Percentiles rank a stretch among this genome's conserved stretches.
These are phyloP conservation scores for Santalum album DNA, from an alignment of 164 flowering plant genomes.

Conservation along the genomic window DNA sequence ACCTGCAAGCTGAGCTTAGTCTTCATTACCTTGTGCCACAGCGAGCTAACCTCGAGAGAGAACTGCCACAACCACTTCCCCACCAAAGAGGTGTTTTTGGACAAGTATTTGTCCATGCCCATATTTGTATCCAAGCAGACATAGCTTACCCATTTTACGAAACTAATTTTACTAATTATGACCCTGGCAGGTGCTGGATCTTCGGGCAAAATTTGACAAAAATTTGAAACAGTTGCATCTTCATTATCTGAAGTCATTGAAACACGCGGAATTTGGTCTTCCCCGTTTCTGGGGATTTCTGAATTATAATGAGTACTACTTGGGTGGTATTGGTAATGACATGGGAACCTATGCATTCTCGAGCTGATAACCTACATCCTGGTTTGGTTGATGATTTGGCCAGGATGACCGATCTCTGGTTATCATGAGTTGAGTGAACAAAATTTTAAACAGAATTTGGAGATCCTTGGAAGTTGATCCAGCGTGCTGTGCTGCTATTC, in stretches of 20 bases:
- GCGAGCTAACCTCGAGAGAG: no score
- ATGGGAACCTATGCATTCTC: slow-evolving; percentile 6
- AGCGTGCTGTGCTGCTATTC: no score
- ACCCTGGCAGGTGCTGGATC: slow-evolving; percentile 45
- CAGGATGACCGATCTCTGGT: background rate
- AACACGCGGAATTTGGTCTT: slow-evolving; percentile 57
- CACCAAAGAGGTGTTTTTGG: no score
- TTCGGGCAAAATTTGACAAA: slow-evolving; percentile 43
- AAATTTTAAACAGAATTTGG: no score
- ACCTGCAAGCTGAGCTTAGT: no score
- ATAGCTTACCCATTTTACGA: background rate
- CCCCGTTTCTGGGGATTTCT: slow-evolving; percentile 71
- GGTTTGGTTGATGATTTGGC: background rate
- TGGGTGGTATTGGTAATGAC: slow-evolving; percentile 14
- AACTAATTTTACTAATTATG: background rate
- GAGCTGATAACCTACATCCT: background rate
- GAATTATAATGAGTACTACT: slow-evolving; percentile 60
- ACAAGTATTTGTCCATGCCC: no score
- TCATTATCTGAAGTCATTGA: slow-evolving; percentile 63
- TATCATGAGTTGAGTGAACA: no score
- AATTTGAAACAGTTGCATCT: slow-evolving; percentile 51
- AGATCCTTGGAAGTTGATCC: no score
- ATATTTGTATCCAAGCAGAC: background rate
- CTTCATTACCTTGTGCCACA: no score
- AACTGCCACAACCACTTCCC: no score